Base-by-base conservation (phyloP, 352 stramenopile genomes). In the Peronospora farinosa region DNA sequence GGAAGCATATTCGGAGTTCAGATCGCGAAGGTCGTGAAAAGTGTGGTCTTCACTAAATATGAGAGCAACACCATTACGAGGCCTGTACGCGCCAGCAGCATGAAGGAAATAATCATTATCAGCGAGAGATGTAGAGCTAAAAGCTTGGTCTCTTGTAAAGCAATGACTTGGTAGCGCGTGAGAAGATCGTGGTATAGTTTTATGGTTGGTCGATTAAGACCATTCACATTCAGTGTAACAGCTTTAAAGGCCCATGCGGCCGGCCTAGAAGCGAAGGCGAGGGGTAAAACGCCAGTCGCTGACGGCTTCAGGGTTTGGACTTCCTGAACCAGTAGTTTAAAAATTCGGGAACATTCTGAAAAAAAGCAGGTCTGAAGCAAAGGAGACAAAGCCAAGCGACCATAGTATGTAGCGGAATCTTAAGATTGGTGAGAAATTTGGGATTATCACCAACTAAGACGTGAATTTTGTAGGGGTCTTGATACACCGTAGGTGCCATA, bases 401-500 rank as follows among this genome's bases (percentile, higher is more conserved):
- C 39, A 32, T 11, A 32, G 39, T 0, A 11, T 32, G 21, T 32
- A 44, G 17, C 7, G 21, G 39, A 32, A 44, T 44, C 11, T 2
- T 44, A 4, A 44, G 10, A 30, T 44, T 32, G 3, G 19, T 10
- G 6, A 32, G 21, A 31, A 32, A 33, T 3, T 9, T 7, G 10
- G 39, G 3, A 9, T 44, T 9, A 44, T 8, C 3, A 44, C 9
- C 4, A 11, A 30, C n/a, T n/a, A n/a, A n/a, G n/a, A n/a, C n/a
- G n/a, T n/a, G n/a, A 16, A 44, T 0, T 6, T 44, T 44, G 9
- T 17, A 9, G 9, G 19, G 19, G 1, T 44, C 21, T 11, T 32
- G 39, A 7, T 44, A 44, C 3, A 44, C 39, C 1, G 39, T 44
- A n/a, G 39, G 39, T 11, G 39, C 39, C 39, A 44, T 44, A n/a